phyloP scores from a whole-genome alignment of 2,329 filamentous ascomycete genomes.

The Penicillium sp. region DNA sequence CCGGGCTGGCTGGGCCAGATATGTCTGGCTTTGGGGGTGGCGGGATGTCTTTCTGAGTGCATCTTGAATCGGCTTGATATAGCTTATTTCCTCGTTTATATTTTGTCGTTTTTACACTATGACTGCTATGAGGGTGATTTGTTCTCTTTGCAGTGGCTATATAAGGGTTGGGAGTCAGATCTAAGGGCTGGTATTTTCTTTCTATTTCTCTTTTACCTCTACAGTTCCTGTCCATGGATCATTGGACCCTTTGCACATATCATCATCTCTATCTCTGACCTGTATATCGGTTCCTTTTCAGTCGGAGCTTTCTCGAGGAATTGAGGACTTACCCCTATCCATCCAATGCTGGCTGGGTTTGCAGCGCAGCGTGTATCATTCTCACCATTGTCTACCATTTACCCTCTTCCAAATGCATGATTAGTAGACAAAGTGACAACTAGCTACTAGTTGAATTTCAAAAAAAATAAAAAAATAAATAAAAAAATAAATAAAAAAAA shows the following conservation, averaged over 20 bases:
- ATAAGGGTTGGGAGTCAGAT: constrained; percentile 3
- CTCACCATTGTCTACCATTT: no score
- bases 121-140: constrained; percentile 17
- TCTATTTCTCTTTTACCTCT: neutral
- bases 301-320: no score
- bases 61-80: constrained; percentile 28
- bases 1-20: constrained; percentile 9
- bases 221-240: no score
- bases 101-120: constrained; percentile 2
- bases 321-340: no score
- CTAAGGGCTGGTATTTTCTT: constrained; percentile 5
- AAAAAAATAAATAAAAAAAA: no score
- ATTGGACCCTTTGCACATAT: neutral
- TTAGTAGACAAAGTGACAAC: no score
- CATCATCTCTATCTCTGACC: neutral
- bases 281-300: constrained; percentile 4
- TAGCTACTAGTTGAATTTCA: no score
- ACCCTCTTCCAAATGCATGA: no score
- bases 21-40: constrained; percentile 24
- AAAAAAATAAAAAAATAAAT: constrained; percentile 7
- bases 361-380: no score
- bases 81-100: no score
- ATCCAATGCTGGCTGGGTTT: neutral
- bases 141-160: constrained; percentile 9
- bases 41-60: constrained; percentile 24